Evolutionary conservation across 306 rosid species (phyloP), one percentile per base, ranked within the genome.

Genomic region (Pueraria montana): DNA sequence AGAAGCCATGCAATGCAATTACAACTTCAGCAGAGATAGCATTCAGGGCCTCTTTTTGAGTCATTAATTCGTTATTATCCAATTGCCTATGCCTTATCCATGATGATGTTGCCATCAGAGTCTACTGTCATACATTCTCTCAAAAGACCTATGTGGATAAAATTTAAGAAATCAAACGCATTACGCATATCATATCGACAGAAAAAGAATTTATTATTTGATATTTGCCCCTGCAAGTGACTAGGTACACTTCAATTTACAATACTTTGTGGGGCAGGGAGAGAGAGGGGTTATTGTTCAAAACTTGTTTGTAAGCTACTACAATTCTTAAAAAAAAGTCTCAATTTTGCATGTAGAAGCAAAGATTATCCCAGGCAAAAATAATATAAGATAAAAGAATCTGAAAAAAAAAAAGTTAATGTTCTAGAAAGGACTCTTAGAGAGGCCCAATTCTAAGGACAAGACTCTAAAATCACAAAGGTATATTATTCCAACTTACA

Each of bases 41-140:
- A 56, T 55, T 73, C 5, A 26, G 24, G 16, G 56, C 50, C 63
- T 84, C 62, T 50, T 5, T 70, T n/a, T 78, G 75, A n/a, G 58
- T 66, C 75, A 70, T 30, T 78, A 48, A 21, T 56, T 56, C 6
- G 27, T 78, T 30, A 30, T 34, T 64, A 64, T 81, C 85, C 50
- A 43, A 10, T 81, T 64, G 58, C 40, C 58, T 56, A 4, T 48
- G 42, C 77, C 84, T 74, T 84, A 81, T 87, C 82, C 86, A 4
- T 87, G n/a, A 48, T 64, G 87, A 42, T 74, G 87, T 46, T 84
- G 27, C 67, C 18, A 65, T 79, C 77, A 49, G 42, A 59, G 45
- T 26, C 84, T 26, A 38, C 72, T 43, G 53, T 81, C 74, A 81
- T 81, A 63, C 64, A 27, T 56, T 76, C 69, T 69, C 76, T 34